These are phyloP conservation scores for Cymodocea nodosa DNA, from an alignment of 116 monocot genomes.

Conservation along the genomic window DNA sequence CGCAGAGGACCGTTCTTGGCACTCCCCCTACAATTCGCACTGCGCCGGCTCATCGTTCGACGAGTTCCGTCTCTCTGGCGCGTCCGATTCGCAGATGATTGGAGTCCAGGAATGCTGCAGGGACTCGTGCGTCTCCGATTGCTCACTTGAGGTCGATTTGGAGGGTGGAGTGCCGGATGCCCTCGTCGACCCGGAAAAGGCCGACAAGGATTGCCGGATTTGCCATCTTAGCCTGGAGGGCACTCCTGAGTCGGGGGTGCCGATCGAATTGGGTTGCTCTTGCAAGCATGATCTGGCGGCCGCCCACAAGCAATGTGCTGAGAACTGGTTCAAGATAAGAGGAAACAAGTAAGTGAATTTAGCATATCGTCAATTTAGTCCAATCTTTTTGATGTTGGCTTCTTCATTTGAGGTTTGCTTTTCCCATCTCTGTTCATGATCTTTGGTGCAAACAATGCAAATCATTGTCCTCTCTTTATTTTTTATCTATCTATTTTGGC, in stretches of 20 bases:
- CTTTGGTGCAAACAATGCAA: too few species aligned
- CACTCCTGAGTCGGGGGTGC: constrained; percentile 34
- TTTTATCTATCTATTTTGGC: too few species aligned
- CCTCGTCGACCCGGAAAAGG: constrained; percentile 18
- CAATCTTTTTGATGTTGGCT: background rate
- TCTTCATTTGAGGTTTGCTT: too few species aligned
- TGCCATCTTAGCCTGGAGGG: constrained; percentile 65
- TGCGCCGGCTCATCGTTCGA: too few species aligned
- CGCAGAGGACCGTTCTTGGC: too few species aligned
- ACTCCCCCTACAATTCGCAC: too few species aligned
- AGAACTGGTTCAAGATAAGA: constrained; percentile 68
- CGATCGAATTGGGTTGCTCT: constrained; percentile 73
- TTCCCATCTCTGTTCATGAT: too few species aligned
- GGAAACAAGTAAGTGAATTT: constrained; percentile 11
- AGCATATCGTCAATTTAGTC: too few species aligned
- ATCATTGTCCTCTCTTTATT: too few species aligned
- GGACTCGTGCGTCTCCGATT: constrained; percentile 10
- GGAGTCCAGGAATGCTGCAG: constrained; percentile 20
- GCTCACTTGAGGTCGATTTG: constrained; percentile 30
- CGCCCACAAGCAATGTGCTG: constrained; percentile 69
- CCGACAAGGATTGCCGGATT: constrained; percentile 70
- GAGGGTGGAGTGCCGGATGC: constrained; percentile 31
- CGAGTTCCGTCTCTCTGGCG: too few species aligned
- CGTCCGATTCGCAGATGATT: constrained; percentile 3
- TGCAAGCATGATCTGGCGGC: constrained; percentile 67